Base-by-base conservation (phyloP, 495 filamentous ascomycete species). In the Neurospora sp. region DNA sequence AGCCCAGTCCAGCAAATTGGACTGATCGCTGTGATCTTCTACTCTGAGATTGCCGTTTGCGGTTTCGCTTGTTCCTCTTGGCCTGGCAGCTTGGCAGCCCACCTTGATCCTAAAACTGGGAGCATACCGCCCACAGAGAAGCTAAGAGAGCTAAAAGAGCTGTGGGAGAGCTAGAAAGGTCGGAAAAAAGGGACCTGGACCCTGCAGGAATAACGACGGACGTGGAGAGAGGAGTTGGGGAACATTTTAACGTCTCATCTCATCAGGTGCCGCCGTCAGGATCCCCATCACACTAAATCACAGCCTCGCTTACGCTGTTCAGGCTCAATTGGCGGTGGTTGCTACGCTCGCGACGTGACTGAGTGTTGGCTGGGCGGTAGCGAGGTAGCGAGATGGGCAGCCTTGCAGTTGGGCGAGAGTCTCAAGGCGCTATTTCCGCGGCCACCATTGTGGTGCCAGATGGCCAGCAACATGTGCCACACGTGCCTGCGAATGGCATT, bases 301-400 rank as follows among this genome's bases (percentile, higher is more conserved):
- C 42, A 35, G 53, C 53, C 53, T 61, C 6, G 53, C 68, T 27
- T 40, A 22, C 72, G 46, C 38, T 46, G n/a, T 70, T 20, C 68
- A 70, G 22, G 22, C 39, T 73, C 38, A 72, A 44, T 71, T 73
- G 39, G 53, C 53, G 12, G 53, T 66, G 53, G 53, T 66, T 66
- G 22, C 53, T 66, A 35, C 53, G 27, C 53, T 66, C 53, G 53
- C 53, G 14, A 18, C 27, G 53, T 66, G 53, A 66, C 22, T 35
- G 31, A 71, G 42, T 46, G 42, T 46, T n/a, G 35, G n/a, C 31
- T 35, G 31, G 38, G 44, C 22, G 11, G 31, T 35, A 71, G 41
- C 27, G 41, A 31, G 73, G 73, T 78, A 78, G 76, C 76, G 76
- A 78, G 71, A 78, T 78, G 75, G 73, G 75, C 72, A 74, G 71